Evolutionary conservation across 2,329 filamentous ascomycete genomes (phyloP).

Genomic region (Diplodia sapinea): DNA sequence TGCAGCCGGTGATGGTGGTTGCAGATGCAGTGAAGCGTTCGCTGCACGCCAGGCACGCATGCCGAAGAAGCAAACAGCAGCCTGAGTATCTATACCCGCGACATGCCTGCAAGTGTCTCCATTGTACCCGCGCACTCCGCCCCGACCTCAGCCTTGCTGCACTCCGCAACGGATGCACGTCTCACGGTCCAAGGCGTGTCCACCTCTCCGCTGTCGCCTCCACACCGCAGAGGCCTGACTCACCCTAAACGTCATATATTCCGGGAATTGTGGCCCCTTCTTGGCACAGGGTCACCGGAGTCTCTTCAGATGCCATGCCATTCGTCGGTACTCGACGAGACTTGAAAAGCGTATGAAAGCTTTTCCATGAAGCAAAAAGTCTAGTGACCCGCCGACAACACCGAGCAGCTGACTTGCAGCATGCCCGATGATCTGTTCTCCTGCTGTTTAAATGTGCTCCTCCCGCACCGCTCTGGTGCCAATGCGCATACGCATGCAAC

Average conservation of each 20-base stretch:
- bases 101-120: neutral
- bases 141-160: slow-evolving; percentile 18
- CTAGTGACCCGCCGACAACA: slow-evolving; percentile 26
- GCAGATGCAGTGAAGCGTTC: slow-evolving; percentile 12
- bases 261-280: slow-evolving; percentile 18
- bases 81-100: neutral
- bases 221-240: slow-evolving; percentile 8
- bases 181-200: slow-evolving; percentile 16
- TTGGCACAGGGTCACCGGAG: slow-evolving; percentile 13
- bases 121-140: neutral
- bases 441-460: neutral
- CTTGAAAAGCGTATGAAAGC: neutral
- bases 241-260: slow-evolving; percentile 18
- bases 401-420: slow-evolving; percentile 22
- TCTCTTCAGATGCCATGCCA: slow-evolving; percentile 6
- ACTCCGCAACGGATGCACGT: slow-evolving; percentile 15
- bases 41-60: slow-evolving; percentile 4
- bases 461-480: neutral
- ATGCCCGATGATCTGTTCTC: neutral
- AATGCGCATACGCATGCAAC: neutral
- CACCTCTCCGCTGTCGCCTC: neutral
- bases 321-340: slow-evolving; percentile 17
- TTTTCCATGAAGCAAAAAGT: neutral
- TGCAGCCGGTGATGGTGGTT: neutral
- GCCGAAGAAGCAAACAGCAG: slow-evolving; percentile 4